Conservation (phyloP, 176 grass and related monocot genomes). For the Saccharum spontaneum region DNA sequence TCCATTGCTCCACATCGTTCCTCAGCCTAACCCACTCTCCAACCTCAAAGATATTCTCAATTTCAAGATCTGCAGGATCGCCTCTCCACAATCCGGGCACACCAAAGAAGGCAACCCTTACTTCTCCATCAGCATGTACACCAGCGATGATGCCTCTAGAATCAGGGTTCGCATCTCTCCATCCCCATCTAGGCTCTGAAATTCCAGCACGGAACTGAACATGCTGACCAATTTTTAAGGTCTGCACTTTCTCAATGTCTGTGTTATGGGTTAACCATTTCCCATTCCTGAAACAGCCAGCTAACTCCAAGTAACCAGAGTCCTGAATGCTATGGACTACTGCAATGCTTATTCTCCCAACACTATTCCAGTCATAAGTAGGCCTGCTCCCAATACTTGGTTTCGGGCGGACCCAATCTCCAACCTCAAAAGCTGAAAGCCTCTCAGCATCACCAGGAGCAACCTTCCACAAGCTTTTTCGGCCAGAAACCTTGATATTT, state of each 20-base stretch:
- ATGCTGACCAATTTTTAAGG: conserved; percentile 80
- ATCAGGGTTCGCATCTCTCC: conserved; percentile 89
- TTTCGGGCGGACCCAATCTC: conserved; percentile 94
- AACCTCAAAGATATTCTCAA: conserved; percentile 78
- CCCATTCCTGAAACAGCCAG: conserved; percentile 92
- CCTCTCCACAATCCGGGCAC: conserved; percentile 79
- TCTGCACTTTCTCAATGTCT: conserved; percentile 87
- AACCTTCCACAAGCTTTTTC: conserved; percentile 94
- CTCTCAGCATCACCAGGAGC: conserved; percentile 98
- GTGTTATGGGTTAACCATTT: conserved; percentile 95
- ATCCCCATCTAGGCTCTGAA: conserved; percentile 96
- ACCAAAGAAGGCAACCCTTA: conserved; percentile 83
- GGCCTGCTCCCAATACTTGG: conserved; percentile 77
- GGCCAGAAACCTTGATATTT: conserved; percentile 94
- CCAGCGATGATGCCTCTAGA: conserved; percentile 88
- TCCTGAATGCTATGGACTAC: conserved; percentile 99
- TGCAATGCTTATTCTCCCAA: conserved; percentile 85
- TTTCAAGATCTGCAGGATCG: conserved; percentile 93
- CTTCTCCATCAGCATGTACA: conserved; percentile 95
- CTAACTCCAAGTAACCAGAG: conserved; percentile 90
- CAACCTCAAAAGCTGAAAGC: conserved; percentile 96
- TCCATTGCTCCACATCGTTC: conserved; percentile 64
- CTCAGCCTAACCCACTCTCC: conserved; percentile 85
- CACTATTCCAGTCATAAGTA: conserved; percentile 89
- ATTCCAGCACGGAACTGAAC: conserved; percentile 77